These are phyloP conservation scores for Amanita inopinata DNA, from an alignment of 768 basidiomycete species.

Conservation along the genomic window DNA sequence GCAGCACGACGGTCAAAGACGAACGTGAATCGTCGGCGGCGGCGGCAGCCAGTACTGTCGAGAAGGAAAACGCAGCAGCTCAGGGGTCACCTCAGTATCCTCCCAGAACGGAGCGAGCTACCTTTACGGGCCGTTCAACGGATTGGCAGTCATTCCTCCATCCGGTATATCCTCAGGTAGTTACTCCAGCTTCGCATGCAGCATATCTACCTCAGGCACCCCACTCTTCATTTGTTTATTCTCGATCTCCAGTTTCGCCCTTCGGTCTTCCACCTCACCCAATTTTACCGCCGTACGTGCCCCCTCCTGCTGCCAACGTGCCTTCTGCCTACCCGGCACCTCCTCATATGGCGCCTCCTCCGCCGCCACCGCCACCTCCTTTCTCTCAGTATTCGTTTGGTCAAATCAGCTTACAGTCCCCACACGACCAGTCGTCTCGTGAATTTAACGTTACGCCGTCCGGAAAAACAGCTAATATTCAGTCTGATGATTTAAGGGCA, in stretches of 20 bases:
- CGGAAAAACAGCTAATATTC: too few species aligned
- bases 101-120: constrained; percentile 1
- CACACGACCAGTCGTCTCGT: too few species aligned
- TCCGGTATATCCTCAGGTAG: constrained; percentile 1
- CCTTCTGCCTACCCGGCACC: constrained; percentile 13
- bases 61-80: neutral
- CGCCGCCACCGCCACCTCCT: constrained; percentile 13
- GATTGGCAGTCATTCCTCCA: constrained; percentile 5
- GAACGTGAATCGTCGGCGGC: neutral
- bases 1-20: neutral
- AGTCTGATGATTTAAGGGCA: constrained; percentile 25
- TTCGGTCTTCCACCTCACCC: constrained; percentile 13
- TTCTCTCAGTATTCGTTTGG: constrained; percentile 11
- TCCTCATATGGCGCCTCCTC: constrained; percentile 11
- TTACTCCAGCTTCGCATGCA: constrained; percentile 11
- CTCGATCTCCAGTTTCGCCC: constrained; percentile 10
- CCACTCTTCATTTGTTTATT: neutral
- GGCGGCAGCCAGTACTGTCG: neutral
- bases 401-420: constrained; percentile 13
- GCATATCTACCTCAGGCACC: constrained; percentile 7
- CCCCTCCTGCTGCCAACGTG: constrained; percentile 11
- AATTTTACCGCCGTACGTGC: too few species aligned
- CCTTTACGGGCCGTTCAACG: constrained; percentile 1
- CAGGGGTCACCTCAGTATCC: neutral
- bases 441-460: too few species aligned